Conservation (phyloP, 805 yeast genomes). For the Candida sakaeoensis region DNA sequence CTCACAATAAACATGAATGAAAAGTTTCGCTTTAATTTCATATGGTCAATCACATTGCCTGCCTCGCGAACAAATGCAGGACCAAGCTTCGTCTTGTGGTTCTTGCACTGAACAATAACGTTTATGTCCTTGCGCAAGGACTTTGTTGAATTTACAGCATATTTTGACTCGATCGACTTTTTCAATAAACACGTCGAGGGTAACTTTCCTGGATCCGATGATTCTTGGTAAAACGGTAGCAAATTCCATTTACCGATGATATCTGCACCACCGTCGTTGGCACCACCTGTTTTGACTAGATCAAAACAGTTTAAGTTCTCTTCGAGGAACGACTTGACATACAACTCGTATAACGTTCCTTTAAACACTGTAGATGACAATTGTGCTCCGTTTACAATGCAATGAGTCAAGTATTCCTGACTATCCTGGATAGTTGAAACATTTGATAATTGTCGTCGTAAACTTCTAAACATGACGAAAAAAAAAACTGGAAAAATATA, state of each 20-base stretch:
- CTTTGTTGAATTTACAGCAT: background rate
- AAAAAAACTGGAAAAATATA: no score
- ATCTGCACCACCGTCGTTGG: constrained; percentile 57
- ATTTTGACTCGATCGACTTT: constrained; percentile 16
- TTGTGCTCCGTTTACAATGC: constrained; percentile 19
- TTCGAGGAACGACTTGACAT: constrained; percentile 37
- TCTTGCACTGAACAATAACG: constrained; percentile 55
- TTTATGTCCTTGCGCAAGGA: constrained; percentile 30
- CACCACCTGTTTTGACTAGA: constrained; percentile 49
- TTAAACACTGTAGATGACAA: constrained; percentile 42
- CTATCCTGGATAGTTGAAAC: constrained; percentile 18
- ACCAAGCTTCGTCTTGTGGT: constrained; percentile 39
- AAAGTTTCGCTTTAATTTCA: constrained; percentile 17
- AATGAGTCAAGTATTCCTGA: constrained; percentile 27
- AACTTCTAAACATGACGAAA: constrained; percentile 4
- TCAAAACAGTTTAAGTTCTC: constrained; percentile 32
- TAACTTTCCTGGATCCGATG: background rate
- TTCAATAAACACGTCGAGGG: constrained; percentile 10
- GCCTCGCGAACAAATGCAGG: constrained; percentile 51
- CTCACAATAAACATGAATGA: constrained; percentile 30
- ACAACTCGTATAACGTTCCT: constrained; percentile 55
- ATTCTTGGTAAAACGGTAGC: constrained; percentile 16
- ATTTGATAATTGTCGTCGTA: constrained; percentile 1
- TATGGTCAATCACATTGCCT: constrained; percentile 46
- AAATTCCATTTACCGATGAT: constrained; percentile 51